Evolutionary conservation across 2,329 filamentous ascomycete genomes (phyloP).

Genomic region (Colletotrichum acutatum): DNA sequence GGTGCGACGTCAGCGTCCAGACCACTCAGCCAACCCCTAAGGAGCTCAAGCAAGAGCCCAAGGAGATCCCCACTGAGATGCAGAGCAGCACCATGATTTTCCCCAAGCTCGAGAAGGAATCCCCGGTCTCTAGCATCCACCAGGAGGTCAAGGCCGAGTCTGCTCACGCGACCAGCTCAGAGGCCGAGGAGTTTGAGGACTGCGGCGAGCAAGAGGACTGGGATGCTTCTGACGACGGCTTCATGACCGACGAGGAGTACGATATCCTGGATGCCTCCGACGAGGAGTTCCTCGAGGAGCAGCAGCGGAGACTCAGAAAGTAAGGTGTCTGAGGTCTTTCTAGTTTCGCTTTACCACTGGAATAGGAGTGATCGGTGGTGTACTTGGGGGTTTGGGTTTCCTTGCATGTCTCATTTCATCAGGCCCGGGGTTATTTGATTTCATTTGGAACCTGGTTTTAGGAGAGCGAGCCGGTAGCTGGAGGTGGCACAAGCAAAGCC

Average conservation of each 20-base stretch:
- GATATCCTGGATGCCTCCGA: constrained; percentile 96
- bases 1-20: constrained; percentile 88
- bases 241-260: constrained; percentile 97
- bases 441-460: constrained; percentile 15
- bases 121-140: constrained; percentile 83
- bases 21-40: constrained; percentile 48
- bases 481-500: neutral
- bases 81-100: constrained; percentile 86
- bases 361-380: constrained; percentile 30
- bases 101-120: constrained; percentile 95
- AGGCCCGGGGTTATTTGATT: constrained; percentile 24
- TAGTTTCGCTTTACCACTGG: constrained; percentile 2
- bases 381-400: constrained; percentile 28
- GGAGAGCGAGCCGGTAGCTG: constrained; percentile 7
- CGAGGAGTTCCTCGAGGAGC: constrained; percentile 77
- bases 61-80: constrained; percentile 43
- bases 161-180: constrained; percentile 55
- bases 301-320: constrained; percentile 56
- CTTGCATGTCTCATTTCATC: constrained; percentile 28
- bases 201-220: constrained; percentile 69
- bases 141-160: constrained; percentile 64
- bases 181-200: constrained; percentile 63
- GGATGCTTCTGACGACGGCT: constrained; percentile 76
- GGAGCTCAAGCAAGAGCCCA: constrained; percentile 41
- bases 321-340: constrained; percentile 38